Evolutionary conservation across 768 basidiomycete genomes (phyloP), one percentile per base, ranked within the genome.

Genomic region (Leccinum subtestaceum): DNA sequence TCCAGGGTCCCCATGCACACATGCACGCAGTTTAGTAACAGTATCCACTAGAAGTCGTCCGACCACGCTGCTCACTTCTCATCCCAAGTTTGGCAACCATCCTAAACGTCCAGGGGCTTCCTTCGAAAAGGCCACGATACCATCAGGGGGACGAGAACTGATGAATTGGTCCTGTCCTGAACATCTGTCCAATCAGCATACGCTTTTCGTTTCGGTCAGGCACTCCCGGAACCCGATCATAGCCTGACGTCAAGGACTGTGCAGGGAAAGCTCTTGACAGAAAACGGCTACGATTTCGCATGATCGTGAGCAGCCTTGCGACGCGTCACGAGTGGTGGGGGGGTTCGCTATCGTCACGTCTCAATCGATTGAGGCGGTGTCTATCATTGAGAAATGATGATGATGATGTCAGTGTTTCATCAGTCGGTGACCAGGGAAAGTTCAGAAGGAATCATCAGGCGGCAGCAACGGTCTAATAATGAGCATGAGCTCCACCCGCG

Each of bases 181-280:
- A 11, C n/a, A 45, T 45, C 43, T 45, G 19, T 45, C 43, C 43
- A 45, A 45, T 45, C 43, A 21, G 43, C 43, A 45, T 45, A 45
- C 43, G 19, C 43, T 5, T 45, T 19, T 45, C 43, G n/a, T 45
- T 45, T 45, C 19, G 43, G 11, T 45, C 43, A 45, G 43, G 43
- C 43, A 45, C 43, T 19, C 19, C 43, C 43, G 10, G 43, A 17
- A 25, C 15, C 23, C 7, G 47, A 48, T 58, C 53, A 63, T 56
- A 21, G 54, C 52, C 53, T 69, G 69, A 69, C 68, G 68, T 69
- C 68, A 70, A 58, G n/a, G 29, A 45, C 64, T 64, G 64, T 61
- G 66, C 40, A 43, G 59, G 38, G 59, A 68, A 59, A 58, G 59
- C 63, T 45, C 60, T 58, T 19, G 53, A 58, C 56, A 53, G 53